A percentile compares a stretch with the other conserved stretches of the same genome.
Conservation (phyloP, 768 basidiomycete species). For the Pulveroboletus sp. region DNA sequence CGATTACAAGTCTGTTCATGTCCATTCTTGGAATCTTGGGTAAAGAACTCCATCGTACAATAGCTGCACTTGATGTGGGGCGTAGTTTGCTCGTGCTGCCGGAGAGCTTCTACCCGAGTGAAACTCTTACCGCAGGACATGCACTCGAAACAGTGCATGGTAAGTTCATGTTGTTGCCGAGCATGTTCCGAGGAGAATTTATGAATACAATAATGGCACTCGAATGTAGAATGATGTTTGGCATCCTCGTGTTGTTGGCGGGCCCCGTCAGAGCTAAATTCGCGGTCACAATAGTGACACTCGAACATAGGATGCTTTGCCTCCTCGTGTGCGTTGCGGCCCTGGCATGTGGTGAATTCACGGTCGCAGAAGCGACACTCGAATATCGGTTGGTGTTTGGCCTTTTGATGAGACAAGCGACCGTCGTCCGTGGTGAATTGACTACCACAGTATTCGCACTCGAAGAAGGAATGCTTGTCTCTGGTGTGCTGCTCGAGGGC, state of each 20-base stretch:
- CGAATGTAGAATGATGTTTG: not conserved
- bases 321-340: not conserved
- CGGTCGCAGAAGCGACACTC: conserved; percentile 7
- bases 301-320: not conserved
- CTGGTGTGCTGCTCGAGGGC: no score
- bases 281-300: not conserved
- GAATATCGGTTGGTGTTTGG: conserved; percentile 8
- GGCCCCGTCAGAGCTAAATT: not conserved
- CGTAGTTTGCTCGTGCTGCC: not conserved
- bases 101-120: not conserved
- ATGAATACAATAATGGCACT: conserved; percentile 10
- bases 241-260: not conserved
- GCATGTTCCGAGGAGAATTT: conserved; percentile 1
- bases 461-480: not conserved
- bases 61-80: conserved; percentile 3
- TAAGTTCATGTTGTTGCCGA: conserved; percentile 10
- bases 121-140: not conserved
- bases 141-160: conserved; percentile 4
- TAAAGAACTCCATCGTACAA: not conserved
- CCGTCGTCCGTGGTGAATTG: conserved; percentile 4
- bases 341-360: conserved; percentile 3
- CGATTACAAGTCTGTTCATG: conserved; percentile 6
- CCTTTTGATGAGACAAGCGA: conserved; percentile 7
- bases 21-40: not conserved
- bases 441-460: conserved; percentile 17